Evolutionary conservation across 768 basidiomycete genomes (phyloP).

Genomic region (Zangia roseola): DNA sequence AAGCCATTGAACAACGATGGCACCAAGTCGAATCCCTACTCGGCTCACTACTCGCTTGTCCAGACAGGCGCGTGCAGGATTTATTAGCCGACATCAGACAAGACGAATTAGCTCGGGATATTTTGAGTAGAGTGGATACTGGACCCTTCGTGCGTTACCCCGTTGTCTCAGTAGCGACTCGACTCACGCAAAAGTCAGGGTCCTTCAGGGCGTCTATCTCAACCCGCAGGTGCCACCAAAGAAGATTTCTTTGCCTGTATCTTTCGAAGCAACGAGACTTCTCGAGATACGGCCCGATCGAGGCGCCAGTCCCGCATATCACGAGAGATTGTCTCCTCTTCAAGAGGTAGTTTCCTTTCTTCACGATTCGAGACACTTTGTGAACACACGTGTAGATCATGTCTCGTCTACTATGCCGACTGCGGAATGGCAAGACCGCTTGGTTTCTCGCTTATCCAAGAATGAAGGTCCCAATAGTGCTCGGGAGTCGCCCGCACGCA

Average conservation of each 20-base stretch:
- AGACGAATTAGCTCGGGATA: slow-evolving; percentile 76
- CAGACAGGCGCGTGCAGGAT: slow-evolving; percentile 60
- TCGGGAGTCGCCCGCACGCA: slow-evolving; percentile 23
- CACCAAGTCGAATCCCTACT: slow-evolving; percentile 91
- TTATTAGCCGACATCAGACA: slow-evolving; percentile 62
- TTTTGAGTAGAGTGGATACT: slow-evolving; percentile 71
- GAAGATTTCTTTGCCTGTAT: slow-evolving; percentile 80
- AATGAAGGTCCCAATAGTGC: slow-evolving; percentile 11
- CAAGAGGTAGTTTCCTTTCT: slow-evolving; percentile 41
- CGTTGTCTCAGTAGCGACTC: not conserved
- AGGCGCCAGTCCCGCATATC: slow-evolving; percentile 75
- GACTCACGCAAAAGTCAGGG: slow-evolving; percentile 45
- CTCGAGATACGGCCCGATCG: slow-evolving; percentile 56
- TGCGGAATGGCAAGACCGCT: slow-evolving; percentile 75
- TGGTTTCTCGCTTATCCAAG: slow-evolving; percentile 54
- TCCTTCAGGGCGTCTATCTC: slow-evolving; percentile 61
- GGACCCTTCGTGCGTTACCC: slow-evolving; percentile 67
- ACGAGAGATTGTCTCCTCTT: slow-evolving; percentile 77
- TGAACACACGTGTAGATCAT: slow-evolving; percentile 41
- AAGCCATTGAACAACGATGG: slow-evolving; percentile 89
- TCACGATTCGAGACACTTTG: not conserved
- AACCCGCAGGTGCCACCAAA: slow-evolving; percentile 62
- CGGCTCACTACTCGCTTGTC: slow-evolving; percentile 74
- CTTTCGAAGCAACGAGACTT: slow-evolving; percentile 54
- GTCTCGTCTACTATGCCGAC: slow-evolving; percentile 64